phyloP scores from a whole-genome alignment of 352 stramenopile species.

The Globisporangium megalacanthum region DNA sequence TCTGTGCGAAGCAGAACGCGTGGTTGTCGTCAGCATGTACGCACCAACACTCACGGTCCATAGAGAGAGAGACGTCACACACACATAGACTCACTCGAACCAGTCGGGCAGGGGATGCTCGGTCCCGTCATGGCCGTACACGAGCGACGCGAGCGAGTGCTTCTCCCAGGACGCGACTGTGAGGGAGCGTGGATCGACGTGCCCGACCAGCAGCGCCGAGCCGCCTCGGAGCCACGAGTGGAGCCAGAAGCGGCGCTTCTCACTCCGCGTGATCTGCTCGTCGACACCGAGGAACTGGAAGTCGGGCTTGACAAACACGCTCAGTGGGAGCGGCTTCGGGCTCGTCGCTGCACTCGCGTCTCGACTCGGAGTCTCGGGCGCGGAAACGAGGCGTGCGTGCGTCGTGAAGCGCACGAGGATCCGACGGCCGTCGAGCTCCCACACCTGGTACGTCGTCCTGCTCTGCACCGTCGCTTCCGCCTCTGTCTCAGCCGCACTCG shows the following conservation, averaged over 20 bases:
- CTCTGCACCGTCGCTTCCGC: background rate
- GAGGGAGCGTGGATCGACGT: conserved; percentile 28
- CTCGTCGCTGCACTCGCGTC: background rate
- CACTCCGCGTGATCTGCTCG: conserved; percentile 56
- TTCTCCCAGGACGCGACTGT: conserved; percentile 36
- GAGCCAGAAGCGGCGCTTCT: conserved; percentile 61
- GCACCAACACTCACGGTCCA: background rate
- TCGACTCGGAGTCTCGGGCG: background rate
- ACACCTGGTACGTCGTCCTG: conserved; percentile 56
- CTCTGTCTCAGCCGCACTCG: too few species aligned
- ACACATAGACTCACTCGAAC: conserved; percentile 47
- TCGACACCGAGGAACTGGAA: conserved; percentile 38
- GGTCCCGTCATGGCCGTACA: conserved; percentile 28
- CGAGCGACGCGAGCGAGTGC: conserved; percentile 38
- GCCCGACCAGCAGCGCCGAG: conserved; percentile 40
- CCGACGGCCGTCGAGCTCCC: conserved; percentile 43
- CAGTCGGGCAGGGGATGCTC: conserved; percentile 22
- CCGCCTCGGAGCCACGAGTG: conserved; percentile 77
- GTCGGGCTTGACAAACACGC: conserved; percentile 71
- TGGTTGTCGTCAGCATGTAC: too few species aligned
- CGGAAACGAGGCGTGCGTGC: conserved; percentile 17
- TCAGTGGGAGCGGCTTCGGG: conserved; percentile 23
- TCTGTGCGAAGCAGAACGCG: conserved; percentile 6
- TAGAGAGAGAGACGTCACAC: background rate
- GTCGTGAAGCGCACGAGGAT: conserved; percentile 59